phyloP scores from a whole-genome alignment of 148 eudicot species.

The Amaranthus palmeri region DNA sequence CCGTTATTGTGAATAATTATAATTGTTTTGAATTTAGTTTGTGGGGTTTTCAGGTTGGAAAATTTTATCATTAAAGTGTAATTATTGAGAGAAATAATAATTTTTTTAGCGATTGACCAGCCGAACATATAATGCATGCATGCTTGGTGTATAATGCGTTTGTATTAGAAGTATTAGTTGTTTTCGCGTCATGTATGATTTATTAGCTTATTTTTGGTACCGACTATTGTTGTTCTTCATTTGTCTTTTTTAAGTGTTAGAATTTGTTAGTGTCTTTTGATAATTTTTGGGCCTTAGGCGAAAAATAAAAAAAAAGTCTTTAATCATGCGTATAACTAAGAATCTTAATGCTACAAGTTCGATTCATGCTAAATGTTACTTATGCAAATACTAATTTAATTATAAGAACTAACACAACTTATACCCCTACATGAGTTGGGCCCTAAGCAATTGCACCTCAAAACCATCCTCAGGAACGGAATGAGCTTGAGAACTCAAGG shows the following conservation, averaged over 20 bases:
- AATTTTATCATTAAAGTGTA: conserved; percentile 3
- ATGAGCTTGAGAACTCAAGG: too few species aligned
- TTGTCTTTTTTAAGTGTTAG: background rate
- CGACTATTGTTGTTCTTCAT: background rate
- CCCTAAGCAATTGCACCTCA: too few species aligned
- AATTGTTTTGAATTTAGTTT: background rate
- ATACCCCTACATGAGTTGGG: too few species aligned
- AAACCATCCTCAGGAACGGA: too few species aligned
- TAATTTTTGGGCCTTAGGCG: too few species aligned
- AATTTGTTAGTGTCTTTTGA: too few species aligned
- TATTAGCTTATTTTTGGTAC: background rate
- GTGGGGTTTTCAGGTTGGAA: conserved; percentile 14
- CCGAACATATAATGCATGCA: conserved; percentile 7
- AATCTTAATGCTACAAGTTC: too few species aligned
- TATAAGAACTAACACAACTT: too few species aligned
- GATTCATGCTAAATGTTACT: too few species aligned
- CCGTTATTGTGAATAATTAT: background rate
- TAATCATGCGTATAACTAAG: too few species aligned
- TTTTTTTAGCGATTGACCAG: conserved; percentile 9
- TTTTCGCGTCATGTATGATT: conserved; percentile 7
- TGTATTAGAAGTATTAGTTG: conserved; percentile 5
- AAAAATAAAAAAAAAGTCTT: too few species aligned
- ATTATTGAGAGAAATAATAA: background rate
- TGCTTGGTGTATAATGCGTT: background rate
- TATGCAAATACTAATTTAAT: too few species aligned